Base-by-base conservation (phyloP, 2,329 filamentous ascomycete species). In the Penicillium glabrum region DNA sequence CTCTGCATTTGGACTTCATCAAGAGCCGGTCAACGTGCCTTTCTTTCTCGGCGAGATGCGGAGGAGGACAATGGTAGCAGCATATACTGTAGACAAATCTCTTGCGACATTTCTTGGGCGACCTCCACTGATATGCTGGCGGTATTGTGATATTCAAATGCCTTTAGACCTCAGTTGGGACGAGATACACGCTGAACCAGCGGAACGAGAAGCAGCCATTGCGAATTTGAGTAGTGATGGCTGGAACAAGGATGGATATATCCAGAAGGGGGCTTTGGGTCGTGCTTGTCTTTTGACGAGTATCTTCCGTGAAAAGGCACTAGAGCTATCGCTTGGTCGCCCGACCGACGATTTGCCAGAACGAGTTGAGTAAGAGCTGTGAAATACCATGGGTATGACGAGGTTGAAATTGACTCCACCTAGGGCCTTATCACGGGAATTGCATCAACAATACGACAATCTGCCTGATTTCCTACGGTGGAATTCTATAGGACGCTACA, bases 1-100 rank as follows among this genome's bases (percentile, higher is more conserved):
- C 1, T 79, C 76, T 54, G 75, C 78, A 3, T 68, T 80, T 3
- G 78, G 78, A 6, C 74, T 62, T 35, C 61, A 62, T 27, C 59
- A 62, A 14, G 51, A 62, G 21, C 78, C 54, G 73, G 4, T 54
- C 66, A 78, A 57, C 11, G 39, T 63, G 9, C 67, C 68, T 0
- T 69, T 70, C 19, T 72, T 70, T 41, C 55, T 72, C 13, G 62
- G 55, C 9, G 65, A 72, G 44, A 56, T 66, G 26, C 62, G 69
- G 24, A 67, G 63, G 47, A 56, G 67, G 27, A 62, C 64, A 10
- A 68, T 72, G 56, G 61, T 67, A 16, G 57, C 61, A 10, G 60
- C 67, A 19, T 69, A 69, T 39, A 62, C 51, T 27, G 39, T 60
- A 8, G 70, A 72, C 47, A 72, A 71, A 53, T 66, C 58, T 23